These are phyloP conservation scores for Xylaria sp. DNA, from an alignment of 2,329 filamentous ascomycete species.

Conservation along the genomic window DNA sequence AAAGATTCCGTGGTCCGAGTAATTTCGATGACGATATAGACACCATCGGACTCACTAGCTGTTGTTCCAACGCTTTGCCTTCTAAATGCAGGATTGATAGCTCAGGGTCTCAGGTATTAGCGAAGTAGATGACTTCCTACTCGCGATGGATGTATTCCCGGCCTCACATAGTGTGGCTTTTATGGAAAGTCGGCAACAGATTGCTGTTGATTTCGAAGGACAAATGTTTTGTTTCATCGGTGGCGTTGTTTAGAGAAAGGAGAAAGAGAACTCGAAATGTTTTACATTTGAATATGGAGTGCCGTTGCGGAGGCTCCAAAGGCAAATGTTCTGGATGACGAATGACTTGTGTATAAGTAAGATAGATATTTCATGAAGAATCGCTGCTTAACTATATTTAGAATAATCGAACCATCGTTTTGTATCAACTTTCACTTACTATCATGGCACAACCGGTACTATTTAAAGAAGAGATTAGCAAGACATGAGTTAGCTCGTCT, in stretches of 20 bases:
- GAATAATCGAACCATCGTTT: background rate
- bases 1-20: constrained; percentile 32
- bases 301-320: background rate
- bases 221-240: background rate
- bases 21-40: background rate
- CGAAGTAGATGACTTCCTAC: background rate
- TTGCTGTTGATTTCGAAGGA: background rate
- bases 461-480: background rate
- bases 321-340: background rate
- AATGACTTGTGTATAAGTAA: background rate
- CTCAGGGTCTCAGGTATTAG: background rate
- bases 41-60: background rate
- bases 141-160: background rate
- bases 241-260: background rate
- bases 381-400: constrained; percentile 4
- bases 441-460: background rate
- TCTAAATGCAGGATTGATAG: background rate
- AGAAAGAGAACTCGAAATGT: background rate
- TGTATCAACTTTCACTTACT: background rate
- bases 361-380: background rate
- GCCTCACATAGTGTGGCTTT: background rate
- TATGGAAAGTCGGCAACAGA: background rate
- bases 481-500: too few relatives aligned
- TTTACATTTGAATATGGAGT: background rate
- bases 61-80: background rate